A percentile compares a stretch with the other conserved stretches of the same genome.
Conservation (phyloP, 495 filamentous ascomycete genomes). For the Baudoinia panamericana region DNA sequence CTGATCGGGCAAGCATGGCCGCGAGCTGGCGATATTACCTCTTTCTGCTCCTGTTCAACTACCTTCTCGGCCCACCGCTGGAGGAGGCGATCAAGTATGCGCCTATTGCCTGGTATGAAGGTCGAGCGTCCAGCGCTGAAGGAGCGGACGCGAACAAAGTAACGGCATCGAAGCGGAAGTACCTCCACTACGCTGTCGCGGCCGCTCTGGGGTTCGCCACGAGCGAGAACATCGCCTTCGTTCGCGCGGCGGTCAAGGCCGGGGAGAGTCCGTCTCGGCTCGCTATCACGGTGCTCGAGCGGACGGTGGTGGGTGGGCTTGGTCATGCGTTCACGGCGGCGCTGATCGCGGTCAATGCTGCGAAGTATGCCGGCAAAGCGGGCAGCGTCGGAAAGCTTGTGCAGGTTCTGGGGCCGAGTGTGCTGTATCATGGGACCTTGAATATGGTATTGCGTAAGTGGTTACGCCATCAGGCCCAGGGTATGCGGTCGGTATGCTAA, state of each 20-base stretch:
- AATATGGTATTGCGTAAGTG: background rate
- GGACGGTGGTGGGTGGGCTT: background rate
- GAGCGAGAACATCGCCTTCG: slow-evolving; percentile 1
- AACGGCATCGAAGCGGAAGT: background rate
- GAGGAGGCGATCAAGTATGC: slow-evolving; percentile 8
- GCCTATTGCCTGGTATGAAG: slow-evolving; percentile 3
- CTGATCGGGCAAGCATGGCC: background rate
- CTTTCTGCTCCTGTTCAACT: background rate
- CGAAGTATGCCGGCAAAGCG: background rate
- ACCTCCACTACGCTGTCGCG: slow-evolving; percentile 8
- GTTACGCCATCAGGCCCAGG: too few species aligned
- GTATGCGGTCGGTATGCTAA: too few species aligned
- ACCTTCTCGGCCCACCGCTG: background rate
- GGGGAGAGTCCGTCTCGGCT: background rate
- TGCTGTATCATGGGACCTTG: slow-evolving; percentile 5
- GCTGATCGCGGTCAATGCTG: slow-evolving; percentile 3
- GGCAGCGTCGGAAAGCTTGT: background rate
- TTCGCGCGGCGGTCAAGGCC: background rate
- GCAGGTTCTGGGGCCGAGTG: background rate
- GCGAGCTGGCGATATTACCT: slow-evolving; percentile 1
- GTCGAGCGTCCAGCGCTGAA: slow-evolving; percentile 4
- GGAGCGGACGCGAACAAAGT: background rate
- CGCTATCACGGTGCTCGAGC: slow-evolving; percentile 6
- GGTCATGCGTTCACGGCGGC: slow-evolving; percentile 1
- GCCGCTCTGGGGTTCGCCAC: slow-evolving; percentile 5